A percentile compares a stretch with the other conserved stretches of the same genome.
Evolutionary conservation across 208 protist genomes (phyloP).

Genomic region (Acanthamoeba castellanii): DNA sequence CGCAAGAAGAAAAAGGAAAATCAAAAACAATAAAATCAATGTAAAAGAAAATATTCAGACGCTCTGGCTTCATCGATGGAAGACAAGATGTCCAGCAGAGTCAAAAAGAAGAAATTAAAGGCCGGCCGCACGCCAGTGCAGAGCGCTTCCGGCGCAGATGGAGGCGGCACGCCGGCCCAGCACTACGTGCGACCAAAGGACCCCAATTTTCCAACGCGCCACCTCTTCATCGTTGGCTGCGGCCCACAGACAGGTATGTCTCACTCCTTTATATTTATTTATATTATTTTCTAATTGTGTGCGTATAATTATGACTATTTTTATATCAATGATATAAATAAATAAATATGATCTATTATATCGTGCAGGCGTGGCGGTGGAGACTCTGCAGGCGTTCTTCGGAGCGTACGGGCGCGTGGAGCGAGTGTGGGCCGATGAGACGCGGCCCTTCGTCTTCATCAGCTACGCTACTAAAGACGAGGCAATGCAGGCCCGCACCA

Average conservation of each 20-base stretch:
- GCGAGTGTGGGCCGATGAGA: background rate
- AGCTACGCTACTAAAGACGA: conserved; percentile 1
- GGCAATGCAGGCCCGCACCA: background rate
- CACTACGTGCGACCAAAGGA: conserved; percentile 56
- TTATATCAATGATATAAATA: too few relatives aligned
- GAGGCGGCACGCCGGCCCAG: background rate
- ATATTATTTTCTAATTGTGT: too few relatives aligned
- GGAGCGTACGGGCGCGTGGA: background rate
- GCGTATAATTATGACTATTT: too few relatives aligned
- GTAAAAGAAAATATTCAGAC: too few relatives aligned
- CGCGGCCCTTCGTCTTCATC: conserved; percentile 48
- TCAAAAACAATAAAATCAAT: too few relatives aligned
- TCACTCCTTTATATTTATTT: background rate
- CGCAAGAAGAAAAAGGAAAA: too few relatives aligned
- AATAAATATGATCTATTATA: too few relatives aligned
- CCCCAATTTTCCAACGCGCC: conserved; percentile 12
- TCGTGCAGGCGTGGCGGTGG: background rate
- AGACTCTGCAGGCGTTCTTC: background rate
- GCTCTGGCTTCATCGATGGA: background rate
- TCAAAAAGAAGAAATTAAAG: background rate
- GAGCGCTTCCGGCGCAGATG: too few relatives aligned
- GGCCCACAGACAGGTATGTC: conserved; percentile 26
- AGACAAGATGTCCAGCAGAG: too few relatives aligned
- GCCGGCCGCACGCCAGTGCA: background rate
- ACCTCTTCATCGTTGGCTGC: conserved; percentile 58